Percentiles rank a stretch among this genome's conserved stretches.
phyloP scores from a whole-genome alignment of 495 filamentous ascomycete species.

The Oidiodendron maius region DNA sequence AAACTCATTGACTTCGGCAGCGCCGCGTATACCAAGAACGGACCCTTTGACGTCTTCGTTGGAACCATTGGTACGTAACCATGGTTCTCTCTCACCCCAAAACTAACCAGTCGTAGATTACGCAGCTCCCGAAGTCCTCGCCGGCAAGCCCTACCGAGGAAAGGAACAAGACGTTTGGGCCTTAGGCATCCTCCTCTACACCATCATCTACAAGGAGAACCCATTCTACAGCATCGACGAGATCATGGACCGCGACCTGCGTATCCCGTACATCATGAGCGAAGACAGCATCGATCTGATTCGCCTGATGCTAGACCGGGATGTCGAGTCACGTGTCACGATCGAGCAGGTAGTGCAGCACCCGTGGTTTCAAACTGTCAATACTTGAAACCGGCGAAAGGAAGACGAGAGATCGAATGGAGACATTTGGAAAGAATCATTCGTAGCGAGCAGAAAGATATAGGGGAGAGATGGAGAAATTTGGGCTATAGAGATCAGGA shows the following conservation, averaged over 20 bases:
- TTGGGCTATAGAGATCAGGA: too few relatives aligned
- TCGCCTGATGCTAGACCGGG: conserved; percentile 81
- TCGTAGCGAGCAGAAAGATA: too few relatives aligned
- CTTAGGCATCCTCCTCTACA: conserved; percentile 95
- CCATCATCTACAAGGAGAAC: conserved; percentile 98
- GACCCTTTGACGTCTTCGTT: conserved; percentile 98
- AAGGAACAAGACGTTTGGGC: conserved; percentile 99
- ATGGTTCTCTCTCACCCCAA: background rate
- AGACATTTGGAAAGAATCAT: conserved; percentile 1
- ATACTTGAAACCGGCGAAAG: conserved; percentile 16
- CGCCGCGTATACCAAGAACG: conserved; percentile 95
- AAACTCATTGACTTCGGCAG: conserved; percentile 98
- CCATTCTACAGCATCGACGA: conserved; percentile 99
- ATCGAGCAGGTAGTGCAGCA: conserved; percentile 84
- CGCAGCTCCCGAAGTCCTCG: conserved; percentile 94
- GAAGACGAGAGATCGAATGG: conserved; percentile 8
- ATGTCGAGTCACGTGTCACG: conserved; percentile 72
- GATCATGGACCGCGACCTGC: conserved; percentile 93
- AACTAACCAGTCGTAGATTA: conserved; percentile 60
- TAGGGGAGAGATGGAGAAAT: too few relatives aligned
- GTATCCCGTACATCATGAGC: conserved; percentile 87
- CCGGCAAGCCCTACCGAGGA: conserved; percentile 85
- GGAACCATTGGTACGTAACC: conserved; percentile 83
- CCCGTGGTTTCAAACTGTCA: conserved; percentile 50
- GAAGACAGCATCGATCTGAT: conserved; percentile 89